Percentiles rank a stretch among this genome's conserved stretches.
These are phyloP conservation scores for Aspergillus novoparasiticus DNA, from an alignment of 2,329 filamentous ascomycete species.

Conservation along the genomic window DNA sequence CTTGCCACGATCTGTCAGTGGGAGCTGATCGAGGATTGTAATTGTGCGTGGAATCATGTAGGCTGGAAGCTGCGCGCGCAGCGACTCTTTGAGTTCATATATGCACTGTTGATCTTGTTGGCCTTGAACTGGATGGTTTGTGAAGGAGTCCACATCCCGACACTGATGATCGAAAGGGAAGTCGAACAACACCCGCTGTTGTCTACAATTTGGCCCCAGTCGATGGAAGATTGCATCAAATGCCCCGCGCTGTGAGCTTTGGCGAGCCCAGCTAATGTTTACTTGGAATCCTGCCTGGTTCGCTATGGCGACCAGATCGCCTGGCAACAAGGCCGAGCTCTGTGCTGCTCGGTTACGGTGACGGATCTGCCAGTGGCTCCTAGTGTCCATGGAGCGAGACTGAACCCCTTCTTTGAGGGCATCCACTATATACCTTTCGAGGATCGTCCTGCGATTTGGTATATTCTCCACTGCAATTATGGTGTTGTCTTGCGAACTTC, in stretches of 20 bases:
- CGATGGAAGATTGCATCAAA: background rate
- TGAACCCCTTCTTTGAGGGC: background rate
- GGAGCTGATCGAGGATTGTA: background rate
- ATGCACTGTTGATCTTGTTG: background rate
- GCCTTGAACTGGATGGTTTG: background rate
- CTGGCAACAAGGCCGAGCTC: background rate
- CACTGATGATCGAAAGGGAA: background rate
- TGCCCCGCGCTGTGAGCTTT: background rate
- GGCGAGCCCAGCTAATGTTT: background rate
- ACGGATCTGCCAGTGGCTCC: background rate
- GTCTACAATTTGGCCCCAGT: background rate
- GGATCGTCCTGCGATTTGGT: background rate
- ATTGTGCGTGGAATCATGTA: background rate
- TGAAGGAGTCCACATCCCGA: background rate
- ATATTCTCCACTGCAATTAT: background rate
- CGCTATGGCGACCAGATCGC: background rate
- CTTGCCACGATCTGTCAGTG: background rate
- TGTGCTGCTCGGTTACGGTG: background rate
- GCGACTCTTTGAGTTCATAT: background rate
- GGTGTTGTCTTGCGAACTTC: background rate
- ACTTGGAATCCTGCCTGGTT: background rate
- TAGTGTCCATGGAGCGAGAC: too few relatives aligned
- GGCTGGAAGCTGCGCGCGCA: background rate
- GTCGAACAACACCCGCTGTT: background rate
- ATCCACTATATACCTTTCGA: background rate